These are phyloP conservation scores for Fagopyrum esculentum DNA, from an alignment of 148 eudicot genomes.

Conservation along the genomic window DNA sequence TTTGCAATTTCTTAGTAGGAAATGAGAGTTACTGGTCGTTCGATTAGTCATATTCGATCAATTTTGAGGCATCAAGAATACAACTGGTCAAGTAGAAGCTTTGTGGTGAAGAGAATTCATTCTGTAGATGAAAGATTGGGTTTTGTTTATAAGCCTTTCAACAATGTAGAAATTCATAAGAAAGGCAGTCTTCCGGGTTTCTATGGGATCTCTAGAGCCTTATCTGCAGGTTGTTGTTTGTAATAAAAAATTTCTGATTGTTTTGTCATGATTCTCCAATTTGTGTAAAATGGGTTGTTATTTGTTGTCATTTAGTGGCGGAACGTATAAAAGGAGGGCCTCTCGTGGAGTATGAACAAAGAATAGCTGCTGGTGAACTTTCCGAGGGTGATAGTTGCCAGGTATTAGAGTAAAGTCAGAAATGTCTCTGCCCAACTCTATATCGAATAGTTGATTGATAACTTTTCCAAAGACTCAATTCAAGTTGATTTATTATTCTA, in stretches of 20 bases:
- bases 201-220: conserved; percentile 32
- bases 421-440: background rate
- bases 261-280: background rate
- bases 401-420: conserved; percentile 27
- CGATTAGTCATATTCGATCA: conserved; percentile 30
- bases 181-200: conserved; percentile 21
- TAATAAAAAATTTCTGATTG: background rate
- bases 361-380: conserved; percentile 80
- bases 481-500: background rate
- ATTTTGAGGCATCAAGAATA: conserved; percentile 29
- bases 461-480: background rate
- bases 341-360: conserved; percentile 69
- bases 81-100: conserved; percentile 18
- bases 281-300: background rate
- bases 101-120: conserved; percentile 25
- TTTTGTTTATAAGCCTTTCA: conserved; percentile 21
- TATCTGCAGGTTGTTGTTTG: conserved; percentile 17
- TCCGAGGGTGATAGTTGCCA: conserved; percentile 78
- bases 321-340: conserved; percentile 61
- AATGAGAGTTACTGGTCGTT: conserved; percentile 48
- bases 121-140: conserved; percentile 19
- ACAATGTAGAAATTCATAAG: conserved; percentile 20
- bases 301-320: conserved; percentile 20
- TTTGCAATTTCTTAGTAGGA: conserved; percentile 11
- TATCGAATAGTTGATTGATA: background rate